Base-by-base conservation (phyloP, 345 rosid species). In the Xanthoceras sorbifolium region DNA sequence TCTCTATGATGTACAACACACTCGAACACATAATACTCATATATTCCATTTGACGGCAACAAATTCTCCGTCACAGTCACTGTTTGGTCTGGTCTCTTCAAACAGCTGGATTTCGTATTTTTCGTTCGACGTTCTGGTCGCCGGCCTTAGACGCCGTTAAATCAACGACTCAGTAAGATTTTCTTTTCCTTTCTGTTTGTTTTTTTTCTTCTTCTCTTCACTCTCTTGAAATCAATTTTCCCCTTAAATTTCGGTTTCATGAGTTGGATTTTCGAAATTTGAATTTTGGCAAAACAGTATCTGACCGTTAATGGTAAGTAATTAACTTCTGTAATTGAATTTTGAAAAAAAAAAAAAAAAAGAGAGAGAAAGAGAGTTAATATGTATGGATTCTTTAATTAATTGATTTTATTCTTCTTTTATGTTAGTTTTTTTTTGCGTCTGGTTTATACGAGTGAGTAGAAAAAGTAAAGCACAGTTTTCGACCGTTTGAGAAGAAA, bases 121-220 rank as follows among this genome's bases (percentile, higher is more conserved):
- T 23, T 57, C 62, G 62, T 23, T 55, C 7, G 23, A 34, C 14
- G 54, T 59, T 32, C 66, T 62, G 34, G 62, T 34, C 80, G 80
- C 80, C 87, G 85, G 80, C 82, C 77, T 17, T 70, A 75, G 77
- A 81, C 84, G 83, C 80, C 82, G 87, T 87, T 84, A 74, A 26
- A 69, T 34, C 69, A 25, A 42, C 25, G 36, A 48, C 79, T 44
- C 4, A 78, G 80, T 62, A 67, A 66, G 82, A 71, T 67, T 55
- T 42, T 74, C 65, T 50, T 4, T 50, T 50, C 0, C 15, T 50
- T 57, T 5, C 4, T n/a, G n/a, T 18, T 20, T 5, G 0, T 6
- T 54, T 18, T 5, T 5, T 54, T 55, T 7, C 0, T 55, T 20
- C 22, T 32, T 77, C 61, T 8, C 12, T 76, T 59, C 38, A 12